Evolutionary conservation across 192 early-diverging fungal genomes (phyloP), one percentile per base, ranked within the genome.

Genomic region (Entomortierella beljakovae): DNA sequence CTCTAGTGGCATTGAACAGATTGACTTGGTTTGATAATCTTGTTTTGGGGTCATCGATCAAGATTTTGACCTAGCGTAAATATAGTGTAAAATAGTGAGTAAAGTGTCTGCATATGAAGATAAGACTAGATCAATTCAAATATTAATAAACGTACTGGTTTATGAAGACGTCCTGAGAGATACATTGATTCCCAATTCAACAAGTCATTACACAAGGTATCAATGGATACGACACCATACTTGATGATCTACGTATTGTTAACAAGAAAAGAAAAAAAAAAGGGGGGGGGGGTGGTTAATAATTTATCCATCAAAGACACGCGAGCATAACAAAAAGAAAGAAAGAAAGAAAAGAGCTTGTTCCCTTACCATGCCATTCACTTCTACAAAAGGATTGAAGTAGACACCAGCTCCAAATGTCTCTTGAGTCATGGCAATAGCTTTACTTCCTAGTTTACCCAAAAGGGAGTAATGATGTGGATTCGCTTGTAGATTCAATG

Each of bases 201-300:
- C 49, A 99, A 74, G 69, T 99, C 98, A 70, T 87, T 87, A 64
- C 92, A 91, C 23, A 99, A 81, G 23, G 84, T 85, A 71, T 97
- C 92, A 79, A 98, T 94, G 5, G 94, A 94, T 23, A 98, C 92
- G 18, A 99, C 98, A 11, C 98, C 98, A 80, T 99, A 99, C 77
- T 99, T 99, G 64, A 98, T 86, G 54, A 83, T 58, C 89, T 94
- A 55, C n/a, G n/a, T n/a, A n/a, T n/a, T n/a, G n/a, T n/a, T n/a
- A n/a, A n/a, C n/a, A n/a, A n/a, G n/a, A n/a, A n/a, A n/a, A n/a
- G n/a, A n/a, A n/a, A n/a, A n/a, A n/a, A n/a, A n/a, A n/a, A n/a
- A n/a, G n/a, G n/a, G n/a, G n/a, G n/a, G n/a, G n/a, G n/a, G n/a
- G n/a, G n/a, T n/a, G n/a, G n/a, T n/a, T n/a, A n/a, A n/a, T n/a